Evolutionary conservation across 768 basidiomycete genomes (phyloP), one percentile per base, ranked within the genome.

Genomic region (Hypsizygus marmoreus): DNA sequence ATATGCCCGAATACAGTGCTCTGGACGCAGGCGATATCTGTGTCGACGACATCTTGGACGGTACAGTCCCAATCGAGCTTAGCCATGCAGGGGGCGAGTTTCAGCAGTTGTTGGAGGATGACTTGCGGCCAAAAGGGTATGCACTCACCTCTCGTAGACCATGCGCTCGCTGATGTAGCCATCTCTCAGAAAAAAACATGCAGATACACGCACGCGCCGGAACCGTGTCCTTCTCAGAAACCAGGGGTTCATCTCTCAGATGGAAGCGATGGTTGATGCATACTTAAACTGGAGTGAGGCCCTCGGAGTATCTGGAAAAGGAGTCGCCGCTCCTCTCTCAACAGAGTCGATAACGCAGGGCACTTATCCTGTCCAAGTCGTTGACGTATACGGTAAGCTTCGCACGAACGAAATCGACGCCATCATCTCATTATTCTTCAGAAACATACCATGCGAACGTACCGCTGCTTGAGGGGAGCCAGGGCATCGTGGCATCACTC

Each of bases 261-360:
- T 53, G 6, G 29, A 29, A 1, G 34, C 26, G 0, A 38, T 58
- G 38, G 38, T 45, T 0, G 33, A 50, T 11, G 48, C 51, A 3
- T 58, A 48, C 34, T 11, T 53, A 9, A 19, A 17, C 25, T 56
- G 57, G 49, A 23, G 8, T 16, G 47, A 49, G 39, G 48, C 29
- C 24, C 13, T 11, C 20, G 24, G 28, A 13, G 23, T 40, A 0
- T 50, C 17, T 20, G 17, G 24, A 11, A 20, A 20, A 24, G 36
- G 29, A 30, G 30, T 30, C 11, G 6, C 20, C 14, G 26, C 6
- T 4, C 12, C 6, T 20, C 5, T 23, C 14, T 26, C 20, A 12
- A 20, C 19, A 20, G 16, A 14, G 17, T 12, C 13, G 16, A 28
- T 29, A 13, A 6, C 4, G 9, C 35, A 38, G 17, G 26, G 33